phyloP scores from a whole-genome alignment of 768 basidiomycete genomes.

The Gymnopilus dilepis region DNA sequence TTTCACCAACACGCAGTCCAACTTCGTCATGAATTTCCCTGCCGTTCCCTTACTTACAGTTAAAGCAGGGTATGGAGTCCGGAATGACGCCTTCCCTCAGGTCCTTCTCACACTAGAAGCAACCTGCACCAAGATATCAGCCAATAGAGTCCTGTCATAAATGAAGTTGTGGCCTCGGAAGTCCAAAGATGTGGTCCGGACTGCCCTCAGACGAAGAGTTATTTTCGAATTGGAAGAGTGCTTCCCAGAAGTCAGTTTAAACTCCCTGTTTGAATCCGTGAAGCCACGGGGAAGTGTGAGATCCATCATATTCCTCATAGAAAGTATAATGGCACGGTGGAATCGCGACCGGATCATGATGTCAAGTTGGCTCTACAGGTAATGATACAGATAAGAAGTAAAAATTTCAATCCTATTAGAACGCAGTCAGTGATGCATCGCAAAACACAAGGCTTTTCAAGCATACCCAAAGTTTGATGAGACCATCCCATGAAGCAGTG shows the following conservation, averaged over 20 bases:
- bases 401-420: conserved; percentile 44
- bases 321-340: conserved; percentile 7
- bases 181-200: conserved; percentile 5
- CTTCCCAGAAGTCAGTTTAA: conserved; percentile 12
- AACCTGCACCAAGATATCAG: conserved; percentile 16
- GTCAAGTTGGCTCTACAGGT: conserved; percentile 26
- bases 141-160: conserved; percentile 16
- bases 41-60: conserved; percentile 8
- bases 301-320: conserved; percentile 5
- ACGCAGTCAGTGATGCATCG: conserved; percentile 18
- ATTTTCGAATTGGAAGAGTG: conserved; percentile 3
- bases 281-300: conserved; percentile 3
- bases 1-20: conserved; percentile 6
- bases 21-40: conserved; percentile 22
- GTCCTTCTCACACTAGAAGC: conserved; percentile 27
- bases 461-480: conserved; percentile 97
- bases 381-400: conserved; percentile 26
- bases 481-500: conserved; percentile 96
- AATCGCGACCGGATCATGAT: conserved; percentile 24
- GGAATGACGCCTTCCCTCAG: conserved; percentile 17
- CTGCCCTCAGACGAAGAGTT: neutral
- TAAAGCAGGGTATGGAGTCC: conserved; percentile 20
- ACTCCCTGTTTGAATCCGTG: conserved; percentile 2
- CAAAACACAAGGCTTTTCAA: conserved; percentile 7
- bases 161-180: conserved; percentile 15